These are phyloP conservation scores for Chenopodium suecicum DNA, from an alignment of 148 eudicot genomes.

Conservation along the genomic window DNA sequence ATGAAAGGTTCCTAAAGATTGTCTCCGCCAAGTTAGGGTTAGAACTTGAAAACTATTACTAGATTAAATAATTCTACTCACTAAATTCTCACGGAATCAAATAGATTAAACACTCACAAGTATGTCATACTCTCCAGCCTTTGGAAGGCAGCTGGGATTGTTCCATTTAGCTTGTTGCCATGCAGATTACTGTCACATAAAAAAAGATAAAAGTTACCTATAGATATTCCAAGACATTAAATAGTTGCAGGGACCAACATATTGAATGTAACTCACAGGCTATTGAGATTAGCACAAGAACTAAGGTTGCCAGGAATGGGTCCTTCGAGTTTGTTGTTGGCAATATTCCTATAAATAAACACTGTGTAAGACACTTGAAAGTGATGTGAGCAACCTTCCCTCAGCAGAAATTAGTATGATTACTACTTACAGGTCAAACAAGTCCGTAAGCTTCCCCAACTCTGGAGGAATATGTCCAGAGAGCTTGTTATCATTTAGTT, in stretches of 20 bases:
- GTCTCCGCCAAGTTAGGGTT: background rate
- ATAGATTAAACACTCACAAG: constrained; percentile 48
- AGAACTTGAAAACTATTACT: background rate
- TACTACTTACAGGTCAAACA: constrained; percentile 78
- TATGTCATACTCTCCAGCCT: constrained; percentile 95
- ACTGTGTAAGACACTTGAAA: background rate
- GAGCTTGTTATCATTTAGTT: constrained; percentile 82
- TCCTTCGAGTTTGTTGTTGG: constrained; percentile 80
- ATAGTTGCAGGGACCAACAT: background rate
- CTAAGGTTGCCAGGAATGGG: constrained; percentile 84
- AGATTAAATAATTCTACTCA: too few species aligned
- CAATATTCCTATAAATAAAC: constrained; percentile 63
- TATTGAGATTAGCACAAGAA: constrained; percentile 90
- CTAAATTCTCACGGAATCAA: background rate
- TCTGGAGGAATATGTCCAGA: constrained; percentile 80
- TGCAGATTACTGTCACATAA: constrained; percentile 55
- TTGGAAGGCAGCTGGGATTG: constrained; percentile 74
- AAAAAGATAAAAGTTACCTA: background rate
- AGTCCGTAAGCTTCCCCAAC: constrained; percentile 87
- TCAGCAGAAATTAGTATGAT: background rate
- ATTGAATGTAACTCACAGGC: constrained; percentile 61
- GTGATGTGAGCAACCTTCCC: background rate
- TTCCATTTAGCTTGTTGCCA: constrained; percentile 84
- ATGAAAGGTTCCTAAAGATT: constrained; percentile 71
- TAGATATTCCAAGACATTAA: background rate